phyloP scores from a whole-genome alignment of 2,329 filamentous ascomycete genomes.

The Pyrenophora tritici-repentis region DNA sequence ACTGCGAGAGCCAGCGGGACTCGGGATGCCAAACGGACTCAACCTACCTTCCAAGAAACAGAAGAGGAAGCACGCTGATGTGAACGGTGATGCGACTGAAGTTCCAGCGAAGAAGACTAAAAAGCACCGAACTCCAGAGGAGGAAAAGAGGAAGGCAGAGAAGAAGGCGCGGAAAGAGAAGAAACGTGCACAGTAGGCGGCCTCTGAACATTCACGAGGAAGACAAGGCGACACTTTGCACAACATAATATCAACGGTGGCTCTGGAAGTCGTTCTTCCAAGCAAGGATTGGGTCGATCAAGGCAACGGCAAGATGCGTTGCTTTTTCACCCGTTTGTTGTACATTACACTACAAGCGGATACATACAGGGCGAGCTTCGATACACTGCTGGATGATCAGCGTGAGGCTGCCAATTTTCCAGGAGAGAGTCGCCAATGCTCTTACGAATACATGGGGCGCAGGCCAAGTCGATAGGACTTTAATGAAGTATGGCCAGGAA shows the following conservation, averaged over 20 bases:
- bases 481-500: background rate
- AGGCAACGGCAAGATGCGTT: background rate
- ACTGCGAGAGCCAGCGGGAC: conserved; percentile 31
- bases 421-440: background rate
- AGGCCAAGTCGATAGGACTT: background rate
- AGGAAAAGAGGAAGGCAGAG: conserved; percentile 45
- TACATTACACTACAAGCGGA: background rate
- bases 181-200: conserved; percentile 39
- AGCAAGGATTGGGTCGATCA: background rate
- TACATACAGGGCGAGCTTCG: background rate
- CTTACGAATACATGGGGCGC: background rate
- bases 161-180: conserved; percentile 47
- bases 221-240: background rate
- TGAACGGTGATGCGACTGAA: conserved; percentile 34
- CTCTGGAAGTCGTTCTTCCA: background rate
- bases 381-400: background rate
- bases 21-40: conserved; percentile 30
- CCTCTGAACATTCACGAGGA: conserved; percentile 22
- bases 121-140: conserved; percentile 43
- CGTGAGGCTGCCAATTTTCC: background rate
- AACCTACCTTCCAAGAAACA: conserved; percentile 35
- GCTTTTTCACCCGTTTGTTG: background rate
- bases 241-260: background rate
- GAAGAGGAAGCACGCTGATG: conserved; percentile 49
- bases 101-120: conserved; percentile 48